Percentiles rank a stretch among this genome's conserved stretches.
phyloP scores from a whole-genome alignment of 306 rosid species.

The Ziziphus jujuba region DNA sequence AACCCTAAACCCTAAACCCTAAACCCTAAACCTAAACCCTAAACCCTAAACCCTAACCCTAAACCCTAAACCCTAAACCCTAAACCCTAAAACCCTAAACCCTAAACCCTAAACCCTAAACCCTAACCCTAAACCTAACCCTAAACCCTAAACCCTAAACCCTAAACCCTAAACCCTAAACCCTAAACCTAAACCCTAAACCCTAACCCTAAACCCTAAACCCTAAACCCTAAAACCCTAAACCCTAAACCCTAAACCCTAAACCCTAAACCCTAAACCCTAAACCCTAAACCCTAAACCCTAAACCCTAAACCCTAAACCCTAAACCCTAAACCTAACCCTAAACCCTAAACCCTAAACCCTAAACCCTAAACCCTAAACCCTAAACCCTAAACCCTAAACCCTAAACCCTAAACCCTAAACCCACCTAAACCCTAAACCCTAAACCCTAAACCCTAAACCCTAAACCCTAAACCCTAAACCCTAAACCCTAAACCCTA shows the following conservation, averaged over 20 bases:
- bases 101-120: slow-evolving; percentile 9
- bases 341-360: slow-evolving; percentile 8
- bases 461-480: slow-evolving; percentile 22
- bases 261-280: slow-evolving; percentile 26
- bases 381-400: slow-evolving; percentile 16
- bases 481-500: slow-evolving; percentile 17
- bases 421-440: slow-evolving; percentile 15
- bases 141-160: slow-evolving; percentile 22
- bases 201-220: slow-evolving; percentile 26
- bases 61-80: background rate
- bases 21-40: slow-evolving; percentile 11
- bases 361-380: slow-evolving; percentile 14
- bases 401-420: slow-evolving; percentile 16
- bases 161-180: slow-evolving; percentile 22
- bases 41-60: slow-evolving; percentile 2
- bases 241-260: slow-evolving; percentile 28
- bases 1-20: slow-evolving; percentile 21
- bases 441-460: slow-evolving; percentile 9
- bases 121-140: slow-evolving; percentile 18
- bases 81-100: slow-evolving; percentile 12
- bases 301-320: slow-evolving; percentile 14
- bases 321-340: slow-evolving; percentile 12
- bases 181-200: slow-evolving; percentile 18
- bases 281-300: slow-evolving; percentile 14
- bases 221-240: slow-evolving; percentile 21